Evolutionary conservation across 2,329 filamentous ascomycete genomes (phyloP).

Genomic region (Pseudogymnoascus pannorum): DNA sequence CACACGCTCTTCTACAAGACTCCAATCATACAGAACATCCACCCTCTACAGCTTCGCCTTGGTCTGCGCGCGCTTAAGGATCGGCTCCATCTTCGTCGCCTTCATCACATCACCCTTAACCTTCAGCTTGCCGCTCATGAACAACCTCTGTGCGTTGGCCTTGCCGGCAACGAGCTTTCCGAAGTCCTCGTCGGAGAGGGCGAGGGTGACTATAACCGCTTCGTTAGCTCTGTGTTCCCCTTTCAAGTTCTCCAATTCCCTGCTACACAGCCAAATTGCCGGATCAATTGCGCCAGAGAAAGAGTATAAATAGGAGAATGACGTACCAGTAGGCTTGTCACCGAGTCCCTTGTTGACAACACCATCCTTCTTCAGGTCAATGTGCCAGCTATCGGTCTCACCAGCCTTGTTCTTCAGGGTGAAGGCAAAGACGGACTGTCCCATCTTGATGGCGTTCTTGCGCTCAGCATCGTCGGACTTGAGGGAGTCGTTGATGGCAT

Average conservation of each 20-base stretch:
- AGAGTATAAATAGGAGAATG: neutral
- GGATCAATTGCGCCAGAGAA: neutral
- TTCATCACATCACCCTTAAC: constrained; percentile 98
- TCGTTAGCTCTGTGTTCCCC: neutral
- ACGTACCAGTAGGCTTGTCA: constrained; percentile 74
- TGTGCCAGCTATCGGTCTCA: constrained; percentile 80
- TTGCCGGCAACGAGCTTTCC: constrained; percentile 74
- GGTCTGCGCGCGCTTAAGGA: constrained; percentile 78
- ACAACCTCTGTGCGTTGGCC: constrained; percentile 88
- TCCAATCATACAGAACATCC: neutral
- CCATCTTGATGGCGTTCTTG: constrained; percentile 85
- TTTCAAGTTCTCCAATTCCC: neutral
- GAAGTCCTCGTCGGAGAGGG: constrained; percentile 81
- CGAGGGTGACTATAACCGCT: constrained; percentile 62
- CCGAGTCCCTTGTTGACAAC: constrained; percentile 70
- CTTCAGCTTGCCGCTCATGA: constrained; percentile 99
- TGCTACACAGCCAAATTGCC: neutral
- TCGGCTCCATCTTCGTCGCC: constrained; percentile 90
- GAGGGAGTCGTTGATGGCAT: constrained; percentile 72
- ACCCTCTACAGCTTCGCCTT: constrained; percentile 72
- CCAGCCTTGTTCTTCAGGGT: constrained; percentile 81
- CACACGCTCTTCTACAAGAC: neutral
- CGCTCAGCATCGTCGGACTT: constrained; percentile 61
- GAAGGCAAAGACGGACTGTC: constrained; percentile 82
- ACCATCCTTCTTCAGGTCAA: constrained; percentile 89